Conservation (phyloP, 177 flowering plant genomes). For the Vitis hybrid region DNA sequence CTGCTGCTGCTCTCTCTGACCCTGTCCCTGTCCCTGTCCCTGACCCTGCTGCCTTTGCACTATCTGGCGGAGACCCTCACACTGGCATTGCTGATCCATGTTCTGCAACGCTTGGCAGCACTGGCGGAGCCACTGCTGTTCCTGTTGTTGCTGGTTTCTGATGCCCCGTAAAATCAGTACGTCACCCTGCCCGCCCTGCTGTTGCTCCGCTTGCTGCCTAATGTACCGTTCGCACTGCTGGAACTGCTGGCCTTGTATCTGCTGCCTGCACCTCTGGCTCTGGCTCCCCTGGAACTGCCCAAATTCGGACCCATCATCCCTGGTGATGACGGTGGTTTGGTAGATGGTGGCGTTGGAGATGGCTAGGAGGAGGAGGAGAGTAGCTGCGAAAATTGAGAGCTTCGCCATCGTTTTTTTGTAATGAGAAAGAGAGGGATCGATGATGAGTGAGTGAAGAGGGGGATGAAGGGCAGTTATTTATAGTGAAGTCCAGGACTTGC, state of each 20-base stretch:
- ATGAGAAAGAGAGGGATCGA: background rate
- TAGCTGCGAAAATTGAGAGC: background rate
- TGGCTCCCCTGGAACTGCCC: background rate
- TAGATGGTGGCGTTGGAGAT: background rate
- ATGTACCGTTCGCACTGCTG: background rate
- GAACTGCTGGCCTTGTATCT: background rate
- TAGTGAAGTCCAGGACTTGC: background rate
- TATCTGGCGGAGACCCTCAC: constrained; percentile 6
- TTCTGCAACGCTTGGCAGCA: constrained; percentile 13
- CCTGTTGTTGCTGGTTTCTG: no score
- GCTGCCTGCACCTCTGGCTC: constrained; percentile 1
- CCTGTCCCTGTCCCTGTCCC: no score
- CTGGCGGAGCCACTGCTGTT: background rate
- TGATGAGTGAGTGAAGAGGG: background rate
- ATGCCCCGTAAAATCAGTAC: background rate
- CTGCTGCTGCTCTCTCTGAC: background rate
- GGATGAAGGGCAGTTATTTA: background rate
- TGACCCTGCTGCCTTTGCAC: background rate
- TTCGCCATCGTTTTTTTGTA: background rate
- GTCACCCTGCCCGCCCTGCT: no score
- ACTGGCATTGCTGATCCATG: constrained; percentile 8
- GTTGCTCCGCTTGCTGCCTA: background rate
- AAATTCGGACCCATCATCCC: background rate
- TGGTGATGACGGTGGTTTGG: background rate
- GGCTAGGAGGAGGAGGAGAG: background rate